Evolutionary conservation across 2,329 filamentous ascomycete genomes (phyloP).

Genomic region (Epichloe baconii): DNA sequence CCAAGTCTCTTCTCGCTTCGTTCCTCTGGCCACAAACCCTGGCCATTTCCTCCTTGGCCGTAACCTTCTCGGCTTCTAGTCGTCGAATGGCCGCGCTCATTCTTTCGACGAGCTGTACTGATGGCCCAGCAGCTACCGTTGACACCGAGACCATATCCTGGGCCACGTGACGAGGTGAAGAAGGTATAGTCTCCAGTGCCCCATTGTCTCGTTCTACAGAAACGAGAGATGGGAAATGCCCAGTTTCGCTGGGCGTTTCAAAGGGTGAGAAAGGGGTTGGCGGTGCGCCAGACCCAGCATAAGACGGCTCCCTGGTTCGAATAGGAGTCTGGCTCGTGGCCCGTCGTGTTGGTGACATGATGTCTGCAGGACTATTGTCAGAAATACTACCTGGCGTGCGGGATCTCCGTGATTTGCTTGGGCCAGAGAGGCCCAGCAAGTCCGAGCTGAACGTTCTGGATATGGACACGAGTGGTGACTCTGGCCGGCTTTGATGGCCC

Average conservation of each 20-base stretch:
- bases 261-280: conserved; percentile 34
- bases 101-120: conserved; percentile 86
- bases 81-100: conserved; percentile 90
- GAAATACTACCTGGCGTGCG: conserved; percentile 37
- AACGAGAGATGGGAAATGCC: conserved; percentile 23
- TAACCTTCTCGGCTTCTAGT: conserved; percentile 83
- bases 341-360: conserved; percentile 30
- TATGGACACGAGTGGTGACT: conserved; percentile 38
- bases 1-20: conserved; percentile 84
- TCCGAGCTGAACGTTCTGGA: conserved; percentile 43
- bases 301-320: conserved; percentile 27
- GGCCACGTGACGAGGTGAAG: conserved; percentile 54
- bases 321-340: conserved; percentile 34
- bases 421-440: conserved; percentile 32
- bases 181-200: conserved; percentile 31
- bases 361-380: conserved; percentile 24
- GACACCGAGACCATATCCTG: conserved; percentile 83
- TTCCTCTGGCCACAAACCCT: conserved; percentile 77
- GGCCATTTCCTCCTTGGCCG: conserved; percentile 71
- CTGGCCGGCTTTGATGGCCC: conserved; percentile 34
- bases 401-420: conserved; percentile 20
- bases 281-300: conserved; percentile 21
- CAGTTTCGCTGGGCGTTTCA: conserved; percentile 25
- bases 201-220: conserved; percentile 37
- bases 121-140: conserved; percentile 80